Conservation (phyloP, 495 filamentous ascomycete genomes). For the Cetradonia linearis region DNA sequence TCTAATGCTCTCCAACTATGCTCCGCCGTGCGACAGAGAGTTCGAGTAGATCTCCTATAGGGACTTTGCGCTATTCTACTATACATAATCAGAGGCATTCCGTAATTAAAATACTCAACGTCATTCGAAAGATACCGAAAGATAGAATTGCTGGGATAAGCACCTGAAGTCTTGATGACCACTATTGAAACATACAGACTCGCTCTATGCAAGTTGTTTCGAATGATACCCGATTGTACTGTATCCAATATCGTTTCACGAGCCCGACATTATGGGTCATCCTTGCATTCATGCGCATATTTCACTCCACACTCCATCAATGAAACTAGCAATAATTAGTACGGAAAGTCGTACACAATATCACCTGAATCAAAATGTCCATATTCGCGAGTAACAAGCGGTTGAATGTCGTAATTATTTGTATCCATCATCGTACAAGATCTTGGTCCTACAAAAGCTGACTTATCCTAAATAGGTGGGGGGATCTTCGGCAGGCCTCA, state of each 20-base stretch:
- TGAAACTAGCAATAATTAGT: neutral
- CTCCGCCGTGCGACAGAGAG: too few species aligned
- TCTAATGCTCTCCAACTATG: too few species aligned
- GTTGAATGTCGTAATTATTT: neutral
- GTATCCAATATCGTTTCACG: neutral
- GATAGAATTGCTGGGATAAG: too few species aligned
- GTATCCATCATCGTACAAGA: neutral
- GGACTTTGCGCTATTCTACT: too few species aligned
- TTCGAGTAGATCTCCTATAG: too few species aligned
- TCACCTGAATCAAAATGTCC: neutral
- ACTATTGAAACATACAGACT: neutral
- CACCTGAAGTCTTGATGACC: neutral
- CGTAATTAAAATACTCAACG: too few species aligned
- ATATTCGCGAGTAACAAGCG: neutral
- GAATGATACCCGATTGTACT: neutral
- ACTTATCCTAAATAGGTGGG: conserved; percentile 23
- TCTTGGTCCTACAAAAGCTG: neutral
- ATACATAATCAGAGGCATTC: too few species aligned
- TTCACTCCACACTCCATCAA: neutral
- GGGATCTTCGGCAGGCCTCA: conserved; percentile 31
- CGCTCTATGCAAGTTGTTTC: neutral
- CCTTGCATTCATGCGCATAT: neutral
- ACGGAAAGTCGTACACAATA: neutral
- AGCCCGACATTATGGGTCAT: neutral
- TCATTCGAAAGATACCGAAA: too few species aligned